Percentiles rank a stretch among this genome's conserved stretches.
phyloP scores from a whole-genome alignment of 495 filamentous ascomycete species.

The Aspergillus carlsbadensis region DNA sequence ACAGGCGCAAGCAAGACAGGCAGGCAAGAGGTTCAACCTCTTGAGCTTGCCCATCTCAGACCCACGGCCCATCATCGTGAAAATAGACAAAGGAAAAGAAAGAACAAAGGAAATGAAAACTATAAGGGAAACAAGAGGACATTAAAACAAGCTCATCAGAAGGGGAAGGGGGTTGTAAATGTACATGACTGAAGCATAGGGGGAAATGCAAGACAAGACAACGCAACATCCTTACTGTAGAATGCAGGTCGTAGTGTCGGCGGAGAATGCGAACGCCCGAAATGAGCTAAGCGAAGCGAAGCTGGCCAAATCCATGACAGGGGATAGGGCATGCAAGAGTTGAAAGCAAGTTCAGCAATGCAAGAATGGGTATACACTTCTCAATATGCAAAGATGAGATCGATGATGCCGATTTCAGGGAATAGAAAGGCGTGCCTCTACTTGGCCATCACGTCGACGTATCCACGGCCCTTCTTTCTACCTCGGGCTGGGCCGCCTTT shows the following conservation, averaged over 20 bases:
- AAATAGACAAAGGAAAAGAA: conserved; percentile 3
- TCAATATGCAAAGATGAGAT: conserved; percentile 13
- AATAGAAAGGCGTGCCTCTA: conserved; percentile 20
- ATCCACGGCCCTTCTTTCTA: conserved; percentile 78
- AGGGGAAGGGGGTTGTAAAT: conserved; percentile 11
- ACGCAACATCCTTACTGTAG: background rate
- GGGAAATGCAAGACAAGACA: background rate
- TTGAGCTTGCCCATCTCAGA: background rate
- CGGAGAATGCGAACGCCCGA: conserved; percentile 13
- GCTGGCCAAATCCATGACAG: background rate
- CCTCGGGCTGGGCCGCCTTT: conserved; percentile 68
- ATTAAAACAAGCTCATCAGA: background rate
- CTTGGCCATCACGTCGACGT: conserved; percentile 88
- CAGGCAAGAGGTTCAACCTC: background rate
- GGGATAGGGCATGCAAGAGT: conserved; percentile 21
- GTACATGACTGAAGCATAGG: conserved; percentile 20
- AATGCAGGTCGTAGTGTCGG: background rate
- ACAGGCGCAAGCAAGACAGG: background rate
- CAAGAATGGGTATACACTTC: conserved; percentile 18
- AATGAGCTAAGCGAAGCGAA: conserved; percentile 1
- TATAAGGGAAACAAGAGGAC: conserved; percentile 7
- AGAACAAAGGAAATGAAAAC: conserved; percentile 4
- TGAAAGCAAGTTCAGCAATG: conserved; percentile 6
- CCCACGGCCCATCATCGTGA: conserved; percentile 1
- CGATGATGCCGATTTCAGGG: conserved; percentile 10